Base-by-base conservation (phyloP, 352 stramenopile genomes). In the Phytophthora boehmeriae region DNA sequence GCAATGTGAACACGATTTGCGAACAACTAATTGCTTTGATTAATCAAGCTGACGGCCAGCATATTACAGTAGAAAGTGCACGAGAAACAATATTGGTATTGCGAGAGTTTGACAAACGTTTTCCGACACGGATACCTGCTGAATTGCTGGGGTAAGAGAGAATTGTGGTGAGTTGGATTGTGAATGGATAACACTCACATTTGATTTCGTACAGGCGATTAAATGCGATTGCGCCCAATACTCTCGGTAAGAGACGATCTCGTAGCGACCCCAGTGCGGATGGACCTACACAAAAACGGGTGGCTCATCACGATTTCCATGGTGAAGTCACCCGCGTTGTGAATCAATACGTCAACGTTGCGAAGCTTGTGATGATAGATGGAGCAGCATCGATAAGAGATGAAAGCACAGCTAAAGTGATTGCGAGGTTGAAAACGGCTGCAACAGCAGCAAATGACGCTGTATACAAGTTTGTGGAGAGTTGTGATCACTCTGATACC, bases 21-120 rank as follows among this genome's bases (percentile, higher is more conserved):
- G 28, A 54, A 1, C 32, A 13, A 47, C 14, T 65, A 38, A 17
- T 23, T 2, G 17, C 19, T 8, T 65, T 22, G 49, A 25, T 59
- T 5, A 53, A 39, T 28, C 16, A 48, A 10, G 23, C 39, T 32
- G 1, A 41, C 25, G 25, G 28, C 41, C 34, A 49, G 1, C 41
- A 59, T 10, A 49, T 65, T 38, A 9, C 47, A 36, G 23, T 23
- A 25, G 38, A 8, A n/a, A 59, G 43, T 43, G 8, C 59, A 8
- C 49, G 38, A 19, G n/a, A 36, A 34, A 48, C 48, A 2, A 52
- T 57, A 25, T 34, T 46, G 34, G 19, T 11, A 23, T 43, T 65
- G 39, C 46, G 57, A 8, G 57, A 43, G 11, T 65, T 65, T 35
- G 57, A 65, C n/a, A 39, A 19, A 14, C 30, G 17, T 16, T 59